phyloP scores from a whole-genome alignment of 2,329 filamentous ascomycete genomes.

The Ascochyta clinopodiicola region DNA sequence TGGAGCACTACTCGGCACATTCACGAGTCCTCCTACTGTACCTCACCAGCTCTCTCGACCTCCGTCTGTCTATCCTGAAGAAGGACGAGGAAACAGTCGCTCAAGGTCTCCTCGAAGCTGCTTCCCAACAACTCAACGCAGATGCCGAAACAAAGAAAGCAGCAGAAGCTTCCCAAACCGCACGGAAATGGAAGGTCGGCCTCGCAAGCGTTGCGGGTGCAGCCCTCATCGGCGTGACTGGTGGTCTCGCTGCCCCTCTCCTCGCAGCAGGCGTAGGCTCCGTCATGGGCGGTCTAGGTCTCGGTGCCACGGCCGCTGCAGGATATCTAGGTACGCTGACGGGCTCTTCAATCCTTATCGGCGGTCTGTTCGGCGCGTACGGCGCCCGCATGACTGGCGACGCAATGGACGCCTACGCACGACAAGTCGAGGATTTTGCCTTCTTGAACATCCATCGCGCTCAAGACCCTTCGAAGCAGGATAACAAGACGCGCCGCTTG shows the following conservation, averaged over 20 bases:
- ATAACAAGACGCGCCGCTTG: constrained; percentile 60
- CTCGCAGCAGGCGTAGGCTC: constrained; percentile 80
- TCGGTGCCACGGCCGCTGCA: constrained; percentile 76
- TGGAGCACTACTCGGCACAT: constrained; percentile 78
- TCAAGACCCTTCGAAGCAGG: constrained; percentile 56
- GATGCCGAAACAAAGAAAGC: constrained; percentile 78
- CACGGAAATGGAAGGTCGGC: constrained; percentile 80
- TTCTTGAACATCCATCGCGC: constrained; percentile 71
- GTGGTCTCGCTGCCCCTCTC: constrained; percentile 78
- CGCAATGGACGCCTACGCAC: constrained; percentile 86
- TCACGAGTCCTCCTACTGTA: constrained; percentile 75
- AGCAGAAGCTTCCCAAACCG: constrained; percentile 68
- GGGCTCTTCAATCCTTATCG: constrained; percentile 79
- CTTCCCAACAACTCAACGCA: constrained; percentile 72
- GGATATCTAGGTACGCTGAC: constrained; percentile 81
- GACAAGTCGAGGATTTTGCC: constrained; percentile 87
- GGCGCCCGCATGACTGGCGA: constrained; percentile 81
- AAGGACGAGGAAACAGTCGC: constrained; percentile 79
- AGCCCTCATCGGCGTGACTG: constrained; percentile 82
- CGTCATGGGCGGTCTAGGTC: constrained; percentile 76
- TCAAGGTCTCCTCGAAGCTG: constrained; percentile 74
- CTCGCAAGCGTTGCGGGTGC: constrained; percentile 88
- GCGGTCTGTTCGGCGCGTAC: constrained; percentile 90
- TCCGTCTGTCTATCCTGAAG: constrained; percentile 69
- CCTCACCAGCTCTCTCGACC: constrained; percentile 72